Conservation (phyloP, 2,329 filamentous ascomycete species). For the Pseudocercospora vitis region DNA sequence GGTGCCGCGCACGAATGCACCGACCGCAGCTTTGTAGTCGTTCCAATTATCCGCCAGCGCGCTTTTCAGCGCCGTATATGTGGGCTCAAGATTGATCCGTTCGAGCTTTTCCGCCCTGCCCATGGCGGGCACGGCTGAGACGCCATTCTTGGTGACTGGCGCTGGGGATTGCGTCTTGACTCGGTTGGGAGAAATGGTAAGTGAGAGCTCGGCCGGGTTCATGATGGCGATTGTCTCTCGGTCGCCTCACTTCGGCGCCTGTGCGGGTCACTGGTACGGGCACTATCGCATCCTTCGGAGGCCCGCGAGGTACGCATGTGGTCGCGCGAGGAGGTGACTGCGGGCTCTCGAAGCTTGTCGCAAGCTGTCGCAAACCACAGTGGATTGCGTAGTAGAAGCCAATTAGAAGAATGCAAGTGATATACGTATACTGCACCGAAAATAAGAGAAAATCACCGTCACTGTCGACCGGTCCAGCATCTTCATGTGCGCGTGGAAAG, state of each 20-base stretch:
- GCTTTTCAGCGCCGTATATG: conserved; percentile 62
- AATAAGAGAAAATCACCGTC: background rate
- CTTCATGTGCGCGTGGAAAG: conserved; percentile 1
- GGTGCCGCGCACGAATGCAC: conserved; percentile 58
- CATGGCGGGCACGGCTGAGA: conserved; percentile 36
- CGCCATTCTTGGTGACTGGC: conserved; percentile 48
- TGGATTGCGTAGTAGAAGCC: background rate
- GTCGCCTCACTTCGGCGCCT: background rate
- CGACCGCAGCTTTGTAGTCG: conserved; percentile 60
- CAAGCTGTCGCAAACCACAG: background rate
- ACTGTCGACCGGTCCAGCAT: background rate
- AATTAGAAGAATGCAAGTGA: background rate
- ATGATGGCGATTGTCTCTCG: conserved; percentile 23
- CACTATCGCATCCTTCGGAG: conserved; percentile 24
- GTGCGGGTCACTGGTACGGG: background rate
- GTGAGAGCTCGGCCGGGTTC: conserved; percentile 38
- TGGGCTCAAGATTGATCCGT: conserved; percentile 62
- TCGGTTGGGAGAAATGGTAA: conserved; percentile 26
- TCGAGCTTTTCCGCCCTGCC: conserved; percentile 43
- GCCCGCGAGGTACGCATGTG: conserved; percentile 8
- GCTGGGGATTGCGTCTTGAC: conserved; percentile 32
- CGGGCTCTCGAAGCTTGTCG: conserved; percentile 3
- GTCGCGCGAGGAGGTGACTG: conserved; percentile 4
- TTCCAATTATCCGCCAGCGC: conserved; percentile 61
- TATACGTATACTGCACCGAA: background rate